A percentile compares a stretch with the other conserved stretches of the same genome.
These are phyloP conservation scores for Phialophora verrucosa DNA, from an alignment of 2,329 filamentous ascomycete species.

Conservation along the genomic window DNA sequence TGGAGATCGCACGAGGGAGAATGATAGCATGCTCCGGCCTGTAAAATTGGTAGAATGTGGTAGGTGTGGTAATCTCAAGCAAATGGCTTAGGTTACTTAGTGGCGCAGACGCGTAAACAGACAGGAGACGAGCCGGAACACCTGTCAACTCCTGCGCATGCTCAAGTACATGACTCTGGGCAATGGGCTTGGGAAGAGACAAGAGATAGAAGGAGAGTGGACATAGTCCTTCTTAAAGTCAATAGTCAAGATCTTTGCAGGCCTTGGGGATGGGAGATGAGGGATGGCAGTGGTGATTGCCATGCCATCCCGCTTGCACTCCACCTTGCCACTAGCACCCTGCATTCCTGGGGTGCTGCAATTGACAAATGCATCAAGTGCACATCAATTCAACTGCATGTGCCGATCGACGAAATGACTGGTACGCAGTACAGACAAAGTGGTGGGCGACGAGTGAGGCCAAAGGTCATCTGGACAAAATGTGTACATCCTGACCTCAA, in stretches of 20 bases:
- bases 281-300: background rate
- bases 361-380: conserved; percentile 8
- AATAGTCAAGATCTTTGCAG: background rate
- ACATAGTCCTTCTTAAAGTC: conserved; percentile 1
- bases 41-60: background rate
- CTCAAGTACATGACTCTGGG: background rate
- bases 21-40: conserved; percentile 31
- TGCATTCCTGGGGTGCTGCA: conserved; percentile 11
- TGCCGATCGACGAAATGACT: conserved; percentile 17
- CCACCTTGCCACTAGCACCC: conserved; percentile 14
- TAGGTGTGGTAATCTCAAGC: background rate
- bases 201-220: background rate
- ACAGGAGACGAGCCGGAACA: background rate
- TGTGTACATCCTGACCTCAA: conserved; percentile 12
- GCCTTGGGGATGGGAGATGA: background rate
- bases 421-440: conserved; percentile 8
- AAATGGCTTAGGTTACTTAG: background rate
- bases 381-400: conserved; percentile 21
- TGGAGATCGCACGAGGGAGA: conserved; percentile 24
- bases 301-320: conserved; percentile 2
- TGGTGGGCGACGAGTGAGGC: conserved; percentile 6
- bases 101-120: conserved; percentile 16
- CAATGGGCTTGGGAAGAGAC: background rate
- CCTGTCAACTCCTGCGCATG: conserved; percentile 1
- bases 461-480: conserved; percentile 15